These are phyloP conservation scores for Myriosclerotinia duriaeana DNA, from an alignment of 2,329 filamentous ascomycete genomes.

Conservation along the genomic window DNA sequence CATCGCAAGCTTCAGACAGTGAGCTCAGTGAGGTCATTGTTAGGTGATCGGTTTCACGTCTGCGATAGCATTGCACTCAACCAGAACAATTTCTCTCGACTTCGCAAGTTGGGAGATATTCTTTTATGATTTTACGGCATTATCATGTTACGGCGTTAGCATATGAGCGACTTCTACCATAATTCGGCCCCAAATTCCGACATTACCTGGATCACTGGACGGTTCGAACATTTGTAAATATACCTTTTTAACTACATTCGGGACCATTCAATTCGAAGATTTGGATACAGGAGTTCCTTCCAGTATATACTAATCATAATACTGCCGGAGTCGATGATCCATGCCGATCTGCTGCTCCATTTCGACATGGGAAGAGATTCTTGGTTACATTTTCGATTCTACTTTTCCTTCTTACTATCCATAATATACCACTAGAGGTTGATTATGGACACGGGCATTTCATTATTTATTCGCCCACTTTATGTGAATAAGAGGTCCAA, in stretches of 20 bases:
- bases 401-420: constrained; percentile 29
- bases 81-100: constrained; percentile 26
- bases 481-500: constrained; percentile 33
- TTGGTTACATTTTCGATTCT: constrained; percentile 23
- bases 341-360: constrained; percentile 17
- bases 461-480: constrained; percentile 19
- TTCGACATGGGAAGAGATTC: constrained; percentile 22
- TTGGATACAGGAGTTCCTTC: constrained; percentile 25
- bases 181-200: constrained; percentile 27
- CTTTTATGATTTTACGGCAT: constrained; percentile 40
- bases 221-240: constrained; percentile 37
- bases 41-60: constrained; percentile 27
- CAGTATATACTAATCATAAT: constrained; percentile 38
- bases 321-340: constrained; percentile 23
- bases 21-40: constrained; percentile 39
- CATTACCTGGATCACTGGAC: constrained; percentile 20
- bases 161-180: constrained; percentile 37
- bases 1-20: constrained; percentile 40
- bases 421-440: constrained; percentile 16
- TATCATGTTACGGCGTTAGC: constrained; percentile 40
- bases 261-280: constrained; percentile 24
- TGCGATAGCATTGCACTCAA: constrained; percentile 18
- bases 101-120: constrained; percentile 31
- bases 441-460: constrained; percentile 11
- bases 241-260: constrained; percentile 27